Base-by-base conservation (phyloP, 192 early-diverging fungal species). In the Borealophlyctis nickersoniae region DNA sequence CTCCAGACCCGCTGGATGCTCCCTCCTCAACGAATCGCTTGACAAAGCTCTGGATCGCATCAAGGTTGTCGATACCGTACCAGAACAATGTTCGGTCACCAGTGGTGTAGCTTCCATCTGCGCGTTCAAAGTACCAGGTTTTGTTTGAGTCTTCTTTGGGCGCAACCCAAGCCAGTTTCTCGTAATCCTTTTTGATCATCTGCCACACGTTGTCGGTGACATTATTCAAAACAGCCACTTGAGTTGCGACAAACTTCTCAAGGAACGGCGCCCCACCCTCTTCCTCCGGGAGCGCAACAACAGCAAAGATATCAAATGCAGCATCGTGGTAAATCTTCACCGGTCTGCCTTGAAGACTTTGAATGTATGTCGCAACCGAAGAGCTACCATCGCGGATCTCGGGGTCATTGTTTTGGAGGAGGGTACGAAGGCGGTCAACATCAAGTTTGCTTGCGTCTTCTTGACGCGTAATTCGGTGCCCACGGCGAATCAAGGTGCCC, bases 131-230 rank as follows among this genome's bases (percentile, higher is more conserved):
- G 74, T 92, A 93, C 95, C 93, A 99, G n/a, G 86, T 77, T 58
- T 88, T 86, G 70, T 89, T 88, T 52, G 85, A 73, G 70, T 95
- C 90, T 58, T 79, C 78, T 52, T 87, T 83, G 36, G 85, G 78
- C 14, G 91, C 86, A 22, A 84, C 74, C 97, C 97, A 99, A 56
- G 85, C 85, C 55, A 99, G 81, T 30, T 74, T 74, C 32, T 85
- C 70, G 63, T 93, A 86, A 68, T 99, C 94, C 56, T 90, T 90
- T 33, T 79, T 78, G 56, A 99, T 87, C 30, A 90, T 80, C 49
- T 84, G 84, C 95, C 95, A 99, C 9, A 95, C 79, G 67, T 96
- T 98, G 59, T 99, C 97, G 4, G 90, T 92, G 26, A 99, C 94
- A 66, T 96, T 96, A 72, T 96, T 98, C 33, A 99, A 74, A 2